Percentiles rank a stretch among this genome's conserved stretches.
Conservation (phyloP, 2,329 filamentous ascomycete genomes). For the Scedosporium boydii region DNA sequence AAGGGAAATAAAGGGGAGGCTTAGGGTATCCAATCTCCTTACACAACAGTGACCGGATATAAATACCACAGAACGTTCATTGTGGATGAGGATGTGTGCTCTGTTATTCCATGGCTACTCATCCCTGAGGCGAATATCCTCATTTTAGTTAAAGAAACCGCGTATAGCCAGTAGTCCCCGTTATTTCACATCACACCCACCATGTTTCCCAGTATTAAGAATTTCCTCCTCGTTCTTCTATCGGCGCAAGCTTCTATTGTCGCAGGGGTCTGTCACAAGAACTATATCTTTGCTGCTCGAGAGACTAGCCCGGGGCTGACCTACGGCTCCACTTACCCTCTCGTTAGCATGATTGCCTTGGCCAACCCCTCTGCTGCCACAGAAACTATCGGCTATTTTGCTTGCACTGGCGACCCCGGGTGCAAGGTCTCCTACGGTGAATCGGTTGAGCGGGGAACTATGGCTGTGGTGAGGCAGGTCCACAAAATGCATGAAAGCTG, state of each 20-base stretch:
- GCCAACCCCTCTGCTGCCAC: conserved; percentile 40
- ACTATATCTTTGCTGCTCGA: conserved; percentile 37
- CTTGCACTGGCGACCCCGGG: conserved; percentile 47
- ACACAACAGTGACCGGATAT: too few relatives aligned
- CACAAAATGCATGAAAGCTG: conserved; percentile 47
- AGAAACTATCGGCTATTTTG: conserved; percentile 49
- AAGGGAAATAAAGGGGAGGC: too few relatives aligned
- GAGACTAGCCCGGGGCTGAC: conserved; percentile 40
- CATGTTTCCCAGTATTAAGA: not conserved
- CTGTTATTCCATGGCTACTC: too few relatives aligned
- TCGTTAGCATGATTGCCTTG: conserved; percentile 38
- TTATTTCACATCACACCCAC: not conserved
- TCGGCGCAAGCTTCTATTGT: not conserved
- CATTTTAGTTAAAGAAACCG: not conserved
- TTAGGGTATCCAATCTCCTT: too few relatives aligned
- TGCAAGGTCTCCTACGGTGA: conserved; percentile 34
- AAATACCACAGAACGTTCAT: too few relatives aligned
- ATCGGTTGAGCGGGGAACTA: conserved; percentile 47
- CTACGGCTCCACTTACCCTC: conserved; percentile 38
- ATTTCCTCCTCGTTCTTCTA: not conserved
- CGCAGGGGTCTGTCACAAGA: conserved; percentile 20
- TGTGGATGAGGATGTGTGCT: too few relatives aligned
- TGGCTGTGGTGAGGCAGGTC: conserved; percentile 49
- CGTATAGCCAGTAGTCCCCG: not conserved
- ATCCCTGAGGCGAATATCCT: not conserved